A percentile compares a stretch with the other conserved stretches of the same genome.
Conservation (phyloP, 164 flowering plant species). For the Aristolochia contorta region DNA sequence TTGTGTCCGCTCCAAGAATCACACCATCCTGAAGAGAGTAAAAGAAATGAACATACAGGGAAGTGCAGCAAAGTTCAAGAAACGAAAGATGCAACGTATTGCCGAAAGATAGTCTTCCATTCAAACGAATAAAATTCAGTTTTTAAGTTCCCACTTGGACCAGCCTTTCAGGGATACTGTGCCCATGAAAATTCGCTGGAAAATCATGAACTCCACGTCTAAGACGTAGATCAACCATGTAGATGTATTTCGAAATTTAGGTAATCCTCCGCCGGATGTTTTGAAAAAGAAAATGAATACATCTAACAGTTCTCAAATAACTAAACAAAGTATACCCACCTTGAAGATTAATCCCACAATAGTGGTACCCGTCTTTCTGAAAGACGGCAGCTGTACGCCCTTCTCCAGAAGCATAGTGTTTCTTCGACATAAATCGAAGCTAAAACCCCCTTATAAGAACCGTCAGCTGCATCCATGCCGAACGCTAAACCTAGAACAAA, state of each 20-base stretch:
- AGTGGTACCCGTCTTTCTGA: constrained; percentile 69
- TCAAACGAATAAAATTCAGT: too few relatives aligned
- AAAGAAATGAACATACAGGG: background rate
- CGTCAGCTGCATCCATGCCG: constrained; percentile 35
- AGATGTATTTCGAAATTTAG: background rate
- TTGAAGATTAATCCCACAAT: constrained; percentile 73
- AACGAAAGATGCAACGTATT: too few relatives aligned
- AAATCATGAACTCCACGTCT: background rate
- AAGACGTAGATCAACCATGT: background rate
- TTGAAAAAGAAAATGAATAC: background rate
- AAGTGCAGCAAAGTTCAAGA: background rate
- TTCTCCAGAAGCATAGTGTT: constrained; percentile 55
- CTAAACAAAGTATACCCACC: constrained; percentile 21
- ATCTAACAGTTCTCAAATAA: background rate
- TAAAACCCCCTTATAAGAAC: constrained; percentile 57
- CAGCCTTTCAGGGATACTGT: too few relatives aligned
- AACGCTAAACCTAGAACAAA: background rate
- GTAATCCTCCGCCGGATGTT: background rate
- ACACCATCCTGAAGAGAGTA: constrained; percentile 70
- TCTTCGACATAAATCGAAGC: constrained; percentile 61
- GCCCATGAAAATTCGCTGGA: background rate
- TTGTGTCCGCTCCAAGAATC: constrained; percentile 92
- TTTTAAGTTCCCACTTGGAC: too few relatives aligned
- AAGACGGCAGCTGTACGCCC: constrained; percentile 46
- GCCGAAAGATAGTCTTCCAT: too few relatives aligned